Conservation (phyloP, 441 rosid species). For the Jatropha podagrica region DNA sequence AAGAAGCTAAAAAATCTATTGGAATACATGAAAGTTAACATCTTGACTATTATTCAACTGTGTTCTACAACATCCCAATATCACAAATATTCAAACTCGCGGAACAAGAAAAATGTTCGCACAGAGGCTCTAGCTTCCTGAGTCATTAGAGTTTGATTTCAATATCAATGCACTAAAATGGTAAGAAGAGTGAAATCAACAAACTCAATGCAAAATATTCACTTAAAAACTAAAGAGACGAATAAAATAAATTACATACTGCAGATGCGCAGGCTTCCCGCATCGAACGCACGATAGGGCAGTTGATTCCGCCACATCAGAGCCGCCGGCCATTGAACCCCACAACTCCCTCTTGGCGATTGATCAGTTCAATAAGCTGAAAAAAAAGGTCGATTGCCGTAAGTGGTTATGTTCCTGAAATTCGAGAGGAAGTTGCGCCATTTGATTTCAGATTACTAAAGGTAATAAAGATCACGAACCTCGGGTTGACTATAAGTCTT, state of each 20-base stretch:
- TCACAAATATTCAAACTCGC: neutral
- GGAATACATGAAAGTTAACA: neutral
- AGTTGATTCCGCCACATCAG: constrained; percentile 46
- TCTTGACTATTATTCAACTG: neutral
- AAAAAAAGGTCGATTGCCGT: neutral
- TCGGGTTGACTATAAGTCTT: neutral
- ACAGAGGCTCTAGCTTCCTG: neutral
- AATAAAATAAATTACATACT: constrained; percentile 46
- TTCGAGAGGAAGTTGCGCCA: neutral
- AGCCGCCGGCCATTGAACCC: constrained; percentile 59
- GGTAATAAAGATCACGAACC: neutral
- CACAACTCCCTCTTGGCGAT: neutral
- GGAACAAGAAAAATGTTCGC: neutral
- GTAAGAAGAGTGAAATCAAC: neutral
- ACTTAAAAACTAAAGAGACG: neutral
- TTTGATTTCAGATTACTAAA: neutral
- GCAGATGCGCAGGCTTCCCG: constrained; percentile 81
- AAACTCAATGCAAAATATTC: neutral
- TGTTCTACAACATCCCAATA: neutral
- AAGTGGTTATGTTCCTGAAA: neutral
- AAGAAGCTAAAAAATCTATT: neutral
- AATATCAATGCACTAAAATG: neutral
- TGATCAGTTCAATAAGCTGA: neutral
- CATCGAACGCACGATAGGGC: constrained; percentile 59
- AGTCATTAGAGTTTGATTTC: neutral